These are phyloP conservation scores for Pythium chondricola DNA, from an alignment of 352 stramenopile genomes.

Conservation along the genomic window DNA sequence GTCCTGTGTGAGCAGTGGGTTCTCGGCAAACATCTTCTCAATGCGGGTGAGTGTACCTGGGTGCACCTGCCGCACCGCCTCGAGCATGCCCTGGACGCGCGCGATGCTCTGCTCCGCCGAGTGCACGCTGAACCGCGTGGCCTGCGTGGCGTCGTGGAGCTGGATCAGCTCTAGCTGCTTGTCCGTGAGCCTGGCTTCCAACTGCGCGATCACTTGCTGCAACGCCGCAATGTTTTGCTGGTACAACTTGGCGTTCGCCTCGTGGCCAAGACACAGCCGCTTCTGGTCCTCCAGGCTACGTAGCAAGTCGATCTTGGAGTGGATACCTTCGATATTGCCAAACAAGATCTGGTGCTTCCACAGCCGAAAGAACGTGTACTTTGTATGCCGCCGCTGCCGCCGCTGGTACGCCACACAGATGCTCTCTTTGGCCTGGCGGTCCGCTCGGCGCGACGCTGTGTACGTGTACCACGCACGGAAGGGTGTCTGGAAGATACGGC, in stretches of 20 bases:
- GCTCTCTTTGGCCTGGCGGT: conserved; percentile 43
- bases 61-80: conserved; percentile 60
- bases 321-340: conserved; percentile 56
- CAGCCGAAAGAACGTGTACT: conserved; percentile 76
- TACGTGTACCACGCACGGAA: conserved; percentile 68
- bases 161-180: conserved; percentile 64
- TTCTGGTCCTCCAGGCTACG: conserved; percentile 74
- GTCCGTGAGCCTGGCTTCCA: conserved; percentile 48
- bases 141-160: conserved; percentile 53
- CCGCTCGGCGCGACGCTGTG: conserved; percentile 26
- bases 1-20: conserved; percentile 58
- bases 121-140: conserved; percentile 63
- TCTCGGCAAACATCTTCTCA: conserved; percentile 60
- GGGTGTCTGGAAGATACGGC: conserved; percentile 62
- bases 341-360: conserved; percentile 80
- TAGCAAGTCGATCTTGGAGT: conserved; percentile 59
- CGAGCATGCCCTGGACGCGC: conserved; percentile 61
- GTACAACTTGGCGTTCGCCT: conserved; percentile 50
- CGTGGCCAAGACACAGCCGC: conserved; percentile 55
- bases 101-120: conserved; percentile 67
- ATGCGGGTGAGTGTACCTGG: conserved; percentile 60
- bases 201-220: conserved; percentile 41
- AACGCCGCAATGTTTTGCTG: conserved; percentile 56
- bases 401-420: conserved; percentile 69
- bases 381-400: conserved; percentile 46